Conservation (phyloP, 2,329 filamentous ascomycete species). For the Coniella vitis region DNA sequence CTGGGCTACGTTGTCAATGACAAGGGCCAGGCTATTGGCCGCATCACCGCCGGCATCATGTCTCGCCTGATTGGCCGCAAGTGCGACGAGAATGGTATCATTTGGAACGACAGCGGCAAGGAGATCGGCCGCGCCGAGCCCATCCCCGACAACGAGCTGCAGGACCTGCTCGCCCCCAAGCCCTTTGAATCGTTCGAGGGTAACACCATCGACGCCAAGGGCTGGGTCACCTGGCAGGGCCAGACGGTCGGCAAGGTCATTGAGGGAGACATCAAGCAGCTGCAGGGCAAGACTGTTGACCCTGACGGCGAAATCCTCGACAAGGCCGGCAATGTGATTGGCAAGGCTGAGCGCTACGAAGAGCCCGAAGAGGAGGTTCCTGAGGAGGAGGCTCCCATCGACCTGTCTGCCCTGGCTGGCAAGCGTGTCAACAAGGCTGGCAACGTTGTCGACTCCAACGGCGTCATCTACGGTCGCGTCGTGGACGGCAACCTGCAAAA, state of each 20-base stretch:
- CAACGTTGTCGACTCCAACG: conserved; percentile 48
- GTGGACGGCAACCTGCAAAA: conserved; percentile 59
- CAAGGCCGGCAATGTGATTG: conserved; percentile 59
- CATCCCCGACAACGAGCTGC: conserved; percentile 48
- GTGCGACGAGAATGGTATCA: conserved; percentile 59
- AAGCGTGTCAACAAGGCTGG: conserved; percentile 68
- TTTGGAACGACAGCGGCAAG: conserved; percentile 65
- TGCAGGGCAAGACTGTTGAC: conserved; percentile 60
- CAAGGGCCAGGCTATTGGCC: conserved; percentile 49
- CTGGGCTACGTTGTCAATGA: conserved; percentile 49
- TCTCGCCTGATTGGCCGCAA: conserved; percentile 58
- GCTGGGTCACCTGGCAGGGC: conserved; percentile 43
- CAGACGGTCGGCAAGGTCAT: conserved; percentile 54
- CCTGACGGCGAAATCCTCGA: conserved; percentile 64
- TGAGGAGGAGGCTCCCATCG: conserved; percentile 34
- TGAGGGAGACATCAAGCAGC: conserved; percentile 56
- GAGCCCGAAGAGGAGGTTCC: conserved; percentile 38
- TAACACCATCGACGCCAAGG: conserved; percentile 46
- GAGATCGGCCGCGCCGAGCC: conserved; percentile 61
- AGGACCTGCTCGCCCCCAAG: conserved; percentile 36
- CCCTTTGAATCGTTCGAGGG: conserved; percentile 55
- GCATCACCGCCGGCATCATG: conserved; percentile 55
- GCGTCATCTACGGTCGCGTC: conserved; percentile 56
- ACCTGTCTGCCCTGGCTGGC: conserved; percentile 58
- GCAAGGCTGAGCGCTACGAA: conserved; percentile 56